Evolutionary conservation across 2,329 filamentous ascomycete genomes (phyloP).

Genomic region (Sphaerulina musiva): DNA sequence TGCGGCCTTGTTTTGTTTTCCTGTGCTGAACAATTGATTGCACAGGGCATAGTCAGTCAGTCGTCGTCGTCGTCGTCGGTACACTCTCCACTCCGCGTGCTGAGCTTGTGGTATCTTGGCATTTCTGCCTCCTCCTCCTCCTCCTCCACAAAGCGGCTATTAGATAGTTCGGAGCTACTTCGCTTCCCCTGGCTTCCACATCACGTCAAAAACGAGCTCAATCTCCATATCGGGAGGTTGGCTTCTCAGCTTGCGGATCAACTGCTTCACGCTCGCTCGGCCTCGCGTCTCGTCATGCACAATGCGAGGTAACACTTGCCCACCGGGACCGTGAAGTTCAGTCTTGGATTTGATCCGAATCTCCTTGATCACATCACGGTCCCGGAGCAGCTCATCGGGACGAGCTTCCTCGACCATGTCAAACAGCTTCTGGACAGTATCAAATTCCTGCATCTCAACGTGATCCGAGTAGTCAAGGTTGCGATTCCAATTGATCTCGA

Average conservation of each 20-base stretch:
- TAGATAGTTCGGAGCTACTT: neutral
- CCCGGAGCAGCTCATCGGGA: slow-evolving; percentile 9
- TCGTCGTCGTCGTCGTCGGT: too few species aligned
- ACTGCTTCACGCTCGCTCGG: slow-evolving; percentile 10
- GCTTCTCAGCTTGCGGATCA: slow-evolving; percentile 11
- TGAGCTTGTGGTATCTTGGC: too few species aligned
- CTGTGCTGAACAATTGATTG: neutral
- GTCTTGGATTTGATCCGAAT: slow-evolving; percentile 13
- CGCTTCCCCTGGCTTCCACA: slow-evolving; percentile 9
- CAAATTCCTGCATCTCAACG: slow-evolving; percentile 14
- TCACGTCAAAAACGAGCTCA: slow-evolving; percentile 13
- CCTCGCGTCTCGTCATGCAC: slow-evolving; percentile 14
- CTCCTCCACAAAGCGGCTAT: too few species aligned
- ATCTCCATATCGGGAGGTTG: slow-evolving; percentile 12
- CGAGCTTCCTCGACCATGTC: slow-evolving; percentile 12
- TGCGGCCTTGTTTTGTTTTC: too few species aligned
- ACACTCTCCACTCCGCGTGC: too few species aligned
- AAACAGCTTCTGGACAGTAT: slow-evolving; percentile 11
- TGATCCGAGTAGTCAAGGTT: slow-evolving; percentile 13
- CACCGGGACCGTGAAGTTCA: slow-evolving; percentile 6
- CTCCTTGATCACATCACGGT: slow-evolving; percentile 11
- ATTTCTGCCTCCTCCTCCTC: too few species aligned
- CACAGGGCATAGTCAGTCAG: too few species aligned
- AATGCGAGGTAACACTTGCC: slow-evolving; percentile 11
- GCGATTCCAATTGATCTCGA: slow-evolving; percentile 16